Conservation (phyloP, 768 basidiomycete genomes). For the Daedaleopsis nitida region DNA sequence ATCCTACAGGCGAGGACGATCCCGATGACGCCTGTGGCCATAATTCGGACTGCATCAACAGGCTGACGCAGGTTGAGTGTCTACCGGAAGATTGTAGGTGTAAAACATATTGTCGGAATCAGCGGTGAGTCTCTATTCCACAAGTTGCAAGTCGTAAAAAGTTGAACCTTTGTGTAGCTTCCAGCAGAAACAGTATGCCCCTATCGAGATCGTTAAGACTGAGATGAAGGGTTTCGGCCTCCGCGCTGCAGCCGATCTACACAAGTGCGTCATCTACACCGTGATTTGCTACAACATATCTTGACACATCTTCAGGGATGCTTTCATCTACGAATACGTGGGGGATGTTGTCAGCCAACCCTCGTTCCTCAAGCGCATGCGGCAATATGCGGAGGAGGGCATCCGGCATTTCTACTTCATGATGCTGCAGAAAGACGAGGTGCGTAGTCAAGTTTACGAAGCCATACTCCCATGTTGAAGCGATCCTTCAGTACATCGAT, state of each 20-base stretch:
- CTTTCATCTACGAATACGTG: slow-evolving; percentile 96
- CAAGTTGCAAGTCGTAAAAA: too few species aligned
- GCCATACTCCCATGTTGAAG: not conserved
- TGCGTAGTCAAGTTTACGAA: slow-evolving; percentile 35
- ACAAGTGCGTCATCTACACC: slow-evolving; percentile 50
- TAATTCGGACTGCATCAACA: slow-evolving; percentile 93
- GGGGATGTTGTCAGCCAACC: slow-evolving; percentile 91
- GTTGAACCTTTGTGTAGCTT: slow-evolving; percentile 55
- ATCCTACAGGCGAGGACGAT: slow-evolving; percentile 53
- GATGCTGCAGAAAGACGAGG: slow-evolving; percentile 99
- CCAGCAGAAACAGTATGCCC: slow-evolving; percentile 80
- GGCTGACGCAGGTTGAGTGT: slow-evolving; percentile 97
- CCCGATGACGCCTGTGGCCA: slow-evolving; percentile 78
- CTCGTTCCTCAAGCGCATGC: slow-evolving; percentile 92
- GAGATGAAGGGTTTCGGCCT: slow-evolving; percentile 96
- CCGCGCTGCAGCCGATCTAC: slow-evolving; percentile 68
- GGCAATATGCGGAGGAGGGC: slow-evolving; percentile 89
- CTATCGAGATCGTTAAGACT: slow-evolving; percentile 88
- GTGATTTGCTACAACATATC: not conserved
- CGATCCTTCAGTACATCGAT: slow-evolving; percentile 83
- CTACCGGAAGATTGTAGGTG: slow-evolving; percentile 88
- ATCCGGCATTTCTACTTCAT: slow-evolving; percentile 99
- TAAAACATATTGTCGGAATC: slow-evolving; percentile 82
- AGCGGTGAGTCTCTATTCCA: slow-evolving; percentile 60
- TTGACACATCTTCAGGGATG: slow-evolving; percentile 54